Conservation (phyloP, 129 eudicot genomes). For the Saposhnikovia divaricata region DNA sequence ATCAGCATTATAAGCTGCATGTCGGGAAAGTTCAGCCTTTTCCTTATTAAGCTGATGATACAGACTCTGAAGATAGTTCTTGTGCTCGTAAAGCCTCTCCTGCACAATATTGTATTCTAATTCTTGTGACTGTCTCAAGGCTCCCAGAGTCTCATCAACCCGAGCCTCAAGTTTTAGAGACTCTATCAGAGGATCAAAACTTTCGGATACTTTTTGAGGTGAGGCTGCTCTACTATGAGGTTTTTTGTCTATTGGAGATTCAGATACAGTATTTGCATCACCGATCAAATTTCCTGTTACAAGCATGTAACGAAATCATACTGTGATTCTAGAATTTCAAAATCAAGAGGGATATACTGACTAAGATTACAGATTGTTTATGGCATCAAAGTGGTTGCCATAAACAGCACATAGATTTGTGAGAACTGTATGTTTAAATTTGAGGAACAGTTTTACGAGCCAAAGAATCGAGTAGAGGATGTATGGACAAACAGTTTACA, state of each 20-base stretch:
- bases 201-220: conserved; percentile 23
- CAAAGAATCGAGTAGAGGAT: not conserved
- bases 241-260: conserved; percentile 15
- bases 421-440: not conserved
- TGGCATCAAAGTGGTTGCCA: not conserved
- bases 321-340: not conserved
- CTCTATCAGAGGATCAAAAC: conserved; percentile 39
- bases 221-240: conserved; percentile 19
- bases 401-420: not conserved
- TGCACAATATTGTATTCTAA: conserved; percentile 48
- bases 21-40: conserved; percentile 34
- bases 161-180: conserved; percentile 47
- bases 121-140: conserved; percentile 53
- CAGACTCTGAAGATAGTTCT: conserved; percentile 45
- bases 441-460: not conserved
- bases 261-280: conserved; percentile 22
- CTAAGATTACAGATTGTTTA: not conserved
- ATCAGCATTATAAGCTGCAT: conserved; percentile 28
- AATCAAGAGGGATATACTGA: not conserved
- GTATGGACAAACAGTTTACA: not conserved
- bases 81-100: conserved; percentile 53
- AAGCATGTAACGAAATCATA: not conserved
- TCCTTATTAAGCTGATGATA: conserved; percentile 56
- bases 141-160: conserved; percentile 42
- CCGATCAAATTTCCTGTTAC: conserved; percentile 22